Percentiles rank a stretch among this genome's conserved stretches.
Evolutionary conservation across 306 rosid species (phyloP).

Genomic region (Prosopis cineraria): DNA sequence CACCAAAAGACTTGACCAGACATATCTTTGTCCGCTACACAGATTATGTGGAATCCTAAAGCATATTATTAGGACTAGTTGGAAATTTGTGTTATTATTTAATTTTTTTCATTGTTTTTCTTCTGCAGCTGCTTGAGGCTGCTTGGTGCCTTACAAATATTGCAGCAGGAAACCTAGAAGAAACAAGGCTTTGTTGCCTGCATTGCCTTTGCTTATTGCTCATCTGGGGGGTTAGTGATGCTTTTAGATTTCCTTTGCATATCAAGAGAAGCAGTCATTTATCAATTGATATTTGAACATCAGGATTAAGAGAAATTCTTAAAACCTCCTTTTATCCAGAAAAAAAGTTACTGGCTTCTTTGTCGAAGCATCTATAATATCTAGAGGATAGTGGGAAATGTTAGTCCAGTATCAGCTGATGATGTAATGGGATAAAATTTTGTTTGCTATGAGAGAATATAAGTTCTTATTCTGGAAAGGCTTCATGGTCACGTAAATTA

Average conservation of each 20-base stretch:
- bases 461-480: neutral
- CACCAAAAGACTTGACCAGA: conserved; percentile 8
- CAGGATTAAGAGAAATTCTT: conserved; percentile 26
- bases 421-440: neutral
- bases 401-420: neutral
- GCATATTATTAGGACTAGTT: neutral
- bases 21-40: conserved; percentile 25
- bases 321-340: neutral
- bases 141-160: conserved; percentile 99
- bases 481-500: neutral
- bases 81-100: conserved; percentile 33
- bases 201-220: conserved; percentile 89
- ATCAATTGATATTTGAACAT: conserved; percentile 1
- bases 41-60: neutral
- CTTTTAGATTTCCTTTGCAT: conserved; percentile 34
- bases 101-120: conserved; percentile 36
- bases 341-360: neutral
- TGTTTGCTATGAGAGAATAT: neutral
- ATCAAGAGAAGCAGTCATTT: conserved; percentile 8
- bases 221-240: conserved; percentile 87
- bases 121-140: conserved; percentile 91
- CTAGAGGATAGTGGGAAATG: conserved; percentile 15
- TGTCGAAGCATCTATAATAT: conserved; percentile 22
- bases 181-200: conserved; percentile 89
- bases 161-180: conserved; percentile 96